Conservation (phyloP, 2,329 filamentous ascomycete species). For the Rosellinia necatrix region DNA sequence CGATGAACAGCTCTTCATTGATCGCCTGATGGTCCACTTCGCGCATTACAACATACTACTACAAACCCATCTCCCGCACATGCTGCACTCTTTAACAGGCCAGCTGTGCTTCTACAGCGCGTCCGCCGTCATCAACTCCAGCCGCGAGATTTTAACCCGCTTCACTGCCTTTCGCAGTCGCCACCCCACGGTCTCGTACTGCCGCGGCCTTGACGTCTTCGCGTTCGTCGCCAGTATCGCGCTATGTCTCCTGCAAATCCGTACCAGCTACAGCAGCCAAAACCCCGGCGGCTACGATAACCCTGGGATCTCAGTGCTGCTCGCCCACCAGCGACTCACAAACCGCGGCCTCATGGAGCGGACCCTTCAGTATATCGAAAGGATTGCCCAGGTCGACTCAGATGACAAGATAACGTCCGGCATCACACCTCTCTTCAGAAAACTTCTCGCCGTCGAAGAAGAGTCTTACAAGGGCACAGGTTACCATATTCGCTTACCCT, state of each 20-base stretch:
- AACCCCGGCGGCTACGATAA: conserved; percentile 1
- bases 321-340: conserved; percentile 47
- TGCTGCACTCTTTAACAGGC: conserved; percentile 37
- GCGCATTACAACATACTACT: conserved; percentile 49
- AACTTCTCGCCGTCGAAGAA: conserved; percentile 47
- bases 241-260: conserved; percentile 49
- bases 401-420: conserved; percentile 36
- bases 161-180: conserved; percentile 46
- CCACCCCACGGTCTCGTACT: conserved; percentile 41
- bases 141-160: conserved; percentile 47
- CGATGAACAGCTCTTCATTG: conserved; percentile 35
- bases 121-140: conserved; percentile 47
- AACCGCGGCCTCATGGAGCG: conserved; percentile 50
- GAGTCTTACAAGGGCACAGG: conserved; percentile 20
- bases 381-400: conserved; percentile 27
- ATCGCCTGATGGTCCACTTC: conserved; percentile 49
- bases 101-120: conserved; percentile 45
- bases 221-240: conserved; percentile 46
- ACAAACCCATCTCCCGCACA: conserved; percentile 52
- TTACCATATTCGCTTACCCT: conserved; percentile 10
- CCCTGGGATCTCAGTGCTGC: conserved; percentile 35
- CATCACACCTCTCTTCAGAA: conserved; percentile 42
- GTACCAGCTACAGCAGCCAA: conserved; percentile 35
- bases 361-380: conserved; percentile 42
- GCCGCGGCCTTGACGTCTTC: conserved; percentile 49